Evolutionary conservation across 2,329 filamentous ascomycete species (phyloP).

Genomic region (Aureobasidium sp.): DNA sequence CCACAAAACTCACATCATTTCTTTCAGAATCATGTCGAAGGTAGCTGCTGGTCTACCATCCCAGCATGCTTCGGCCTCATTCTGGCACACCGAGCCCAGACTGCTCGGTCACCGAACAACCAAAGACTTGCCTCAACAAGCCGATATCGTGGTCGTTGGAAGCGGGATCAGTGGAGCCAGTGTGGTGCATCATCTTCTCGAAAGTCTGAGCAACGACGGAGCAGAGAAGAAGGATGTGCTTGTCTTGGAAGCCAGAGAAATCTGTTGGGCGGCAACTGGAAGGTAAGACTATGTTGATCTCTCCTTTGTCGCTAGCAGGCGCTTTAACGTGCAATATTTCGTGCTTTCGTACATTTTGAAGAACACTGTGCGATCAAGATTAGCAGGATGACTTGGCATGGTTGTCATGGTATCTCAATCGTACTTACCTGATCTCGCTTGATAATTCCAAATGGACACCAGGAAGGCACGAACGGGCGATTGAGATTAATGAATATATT

Average conservation of each 20-base stretch:
- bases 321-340: neutral
- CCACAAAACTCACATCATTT: too few relatives aligned
- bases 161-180: slow-evolving; percentile 72
- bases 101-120: slow-evolving; percentile 65
- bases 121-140: slow-evolving; percentile 50
- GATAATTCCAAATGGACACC: too few relatives aligned
- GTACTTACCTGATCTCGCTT: neutral
- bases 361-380: neutral
- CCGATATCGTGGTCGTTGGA: slow-evolving; percentile 66
- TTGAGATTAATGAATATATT: too few relatives aligned
- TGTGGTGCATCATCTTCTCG: slow-evolving; percentile 51
- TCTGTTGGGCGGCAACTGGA: slow-evolving; percentile 78
- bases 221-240: slow-evolving; percentile 44
- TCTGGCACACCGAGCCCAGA: slow-evolving; percentile 65
- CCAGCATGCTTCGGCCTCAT: slow-evolving; percentile 55
- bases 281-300: slow-evolving; percentile 43
- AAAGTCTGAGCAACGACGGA: neutral
- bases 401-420: neutral
- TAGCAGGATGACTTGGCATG: neutral
- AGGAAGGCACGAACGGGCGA: too few relatives aligned
- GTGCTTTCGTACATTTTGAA: neutral
- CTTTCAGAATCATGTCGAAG: neutral
- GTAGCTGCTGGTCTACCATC: slow-evolving; percentile 45
- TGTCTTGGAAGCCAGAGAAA: slow-evolving; percentile 71
- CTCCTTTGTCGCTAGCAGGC: neutral